These are phyloP conservation scores for Ustilago hordei DNA, from an alignment of 1,284 basidiomycete species.

Conservation along the genomic window DNA sequence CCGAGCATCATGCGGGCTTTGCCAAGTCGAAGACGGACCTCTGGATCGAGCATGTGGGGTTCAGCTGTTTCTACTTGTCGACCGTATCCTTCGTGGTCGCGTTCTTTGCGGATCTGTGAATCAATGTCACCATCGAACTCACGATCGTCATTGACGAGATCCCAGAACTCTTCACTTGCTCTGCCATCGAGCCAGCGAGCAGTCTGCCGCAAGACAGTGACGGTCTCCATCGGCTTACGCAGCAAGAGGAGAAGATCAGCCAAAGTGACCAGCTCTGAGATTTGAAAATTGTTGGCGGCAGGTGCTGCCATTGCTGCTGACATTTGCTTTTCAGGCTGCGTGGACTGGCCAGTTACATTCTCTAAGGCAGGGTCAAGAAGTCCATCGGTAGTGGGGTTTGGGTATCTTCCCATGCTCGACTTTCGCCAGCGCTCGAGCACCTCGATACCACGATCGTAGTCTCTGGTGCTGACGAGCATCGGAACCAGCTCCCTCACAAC, in stretches of 20 bases:
- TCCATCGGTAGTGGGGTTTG: conserved; percentile 49
- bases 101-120: conserved; percentile 31
- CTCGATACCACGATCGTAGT: conserved; percentile 76
- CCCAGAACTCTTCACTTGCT: conserved; percentile 81
- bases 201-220: conserved; percentile 80
- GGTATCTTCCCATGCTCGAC: conserved; percentile 65
- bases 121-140: conserved; percentile 78
- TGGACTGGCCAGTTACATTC: neutral
- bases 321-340: neutral
- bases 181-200: conserved; percentile 90
- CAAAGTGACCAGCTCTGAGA: conserved; percentile 76
- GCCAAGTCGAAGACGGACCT: conserved; percentile 86
- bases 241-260: conserved; percentile 84
- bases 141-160: conserved; percentile 79
- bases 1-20: conserved; percentile 85
- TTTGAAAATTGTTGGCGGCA: conserved; percentile 52
- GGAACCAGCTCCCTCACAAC: conserved; percentile 84
- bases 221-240: conserved; percentile 78
- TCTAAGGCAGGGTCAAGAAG: conserved; percentile 34
- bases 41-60: conserved; percentile 79
- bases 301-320: conserved; percentile 10
- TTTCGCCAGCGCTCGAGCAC: conserved; percentile 78
- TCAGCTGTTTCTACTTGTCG: conserved; percentile 66
- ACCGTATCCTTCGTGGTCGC: conserved; percentile 65
- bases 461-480: conserved; percentile 79